These are phyloP conservation scores for Vanderwaltozyma yarrowii DNA, from an alignment of 805 yeast species.

Conservation along the genomic window DNA sequence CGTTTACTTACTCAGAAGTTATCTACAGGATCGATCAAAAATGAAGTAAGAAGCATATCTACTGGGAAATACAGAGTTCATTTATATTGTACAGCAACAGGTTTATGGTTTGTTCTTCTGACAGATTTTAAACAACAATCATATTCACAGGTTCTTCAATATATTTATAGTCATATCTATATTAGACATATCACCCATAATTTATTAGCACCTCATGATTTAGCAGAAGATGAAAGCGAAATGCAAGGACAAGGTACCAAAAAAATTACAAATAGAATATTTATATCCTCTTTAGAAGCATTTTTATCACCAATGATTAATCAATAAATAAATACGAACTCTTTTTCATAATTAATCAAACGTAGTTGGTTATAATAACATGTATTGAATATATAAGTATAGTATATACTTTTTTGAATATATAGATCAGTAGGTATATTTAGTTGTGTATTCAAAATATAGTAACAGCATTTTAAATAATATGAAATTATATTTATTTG, in stretches of 20 bases:
- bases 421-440: no score
- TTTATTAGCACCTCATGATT: slow-evolving; percentile 24
- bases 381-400: neutral
- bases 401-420: no score
- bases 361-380: neutral
- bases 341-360: neutral
- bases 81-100: slow-evolving; percentile 68
- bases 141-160: slow-evolving; percentile 21
- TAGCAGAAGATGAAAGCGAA: slow-evolving; percentile 22
- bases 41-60: slow-evolving; percentile 33
- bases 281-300: slow-evolving; percentile 20
- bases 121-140: slow-evolving; percentile 43
- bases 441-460: neutral
- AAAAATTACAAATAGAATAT: slow-evolving; percentile 23
- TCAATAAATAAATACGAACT: slow-evolving; percentile 6
- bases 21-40: slow-evolving; percentile 23
- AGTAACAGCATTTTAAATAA: neutral
- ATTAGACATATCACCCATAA: slow-evolving; percentile 24
- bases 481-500: no score
- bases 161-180: slow-evolving; percentile 26
- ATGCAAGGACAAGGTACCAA: slow-evolving; percentile 26
- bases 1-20: slow-evolving; percentile 61
- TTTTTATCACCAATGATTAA: slow-evolving; percentile 24
- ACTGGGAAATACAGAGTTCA: slow-evolving; percentile 76
- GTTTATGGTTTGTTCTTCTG: slow-evolving; percentile 62